Evolutionary conservation across 768 basidiomycete species (phyloP).

Genomic region (Trametes gibbosa): DNA sequence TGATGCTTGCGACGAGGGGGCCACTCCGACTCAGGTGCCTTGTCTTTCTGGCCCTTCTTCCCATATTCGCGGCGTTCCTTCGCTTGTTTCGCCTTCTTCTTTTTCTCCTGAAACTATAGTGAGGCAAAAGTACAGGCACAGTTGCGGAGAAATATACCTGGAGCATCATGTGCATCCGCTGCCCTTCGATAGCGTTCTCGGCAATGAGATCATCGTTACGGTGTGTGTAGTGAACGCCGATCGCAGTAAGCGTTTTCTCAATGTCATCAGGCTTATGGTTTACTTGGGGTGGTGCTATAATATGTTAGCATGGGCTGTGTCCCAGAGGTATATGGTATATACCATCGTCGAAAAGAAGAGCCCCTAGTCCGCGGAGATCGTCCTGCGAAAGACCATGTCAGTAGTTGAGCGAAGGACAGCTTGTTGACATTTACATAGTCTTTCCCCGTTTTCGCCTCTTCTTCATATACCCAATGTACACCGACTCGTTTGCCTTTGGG

Average conservation of each 20-base stretch:
- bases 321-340: background rate
- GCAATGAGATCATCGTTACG: slow-evolving; percentile 68
- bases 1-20: slow-evolving; percentile 66
- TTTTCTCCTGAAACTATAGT: slow-evolving; percentile 14
- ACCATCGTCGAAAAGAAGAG: slow-evolving; percentile 74
- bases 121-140: background rate
- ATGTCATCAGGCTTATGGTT: slow-evolving; percentile 44
- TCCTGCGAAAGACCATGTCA: slow-evolving; percentile 32
- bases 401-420: background rate
- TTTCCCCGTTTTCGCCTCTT: slow-evolving; percentile 33
- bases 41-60: slow-evolving; percentile 21
- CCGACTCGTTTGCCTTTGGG: slow-evolving; percentile 6
- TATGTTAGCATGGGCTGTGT: background rate
- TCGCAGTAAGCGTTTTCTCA: slow-evolving; percentile 52
- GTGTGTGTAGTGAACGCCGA: slow-evolving; percentile 73
- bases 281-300: slow-evolving; percentile 35
- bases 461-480: slow-evolving; percentile 45
- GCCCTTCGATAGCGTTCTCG: slow-evolving; percentile 67
- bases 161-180: slow-evolving; percentile 52
- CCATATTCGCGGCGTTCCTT: slow-evolving; percentile 9
- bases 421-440: slow-evolving; percentile 15
- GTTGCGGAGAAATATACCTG: slow-evolving; percentile 35
- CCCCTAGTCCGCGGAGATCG: slow-evolving; percentile 57
- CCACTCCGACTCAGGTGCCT: slow-evolving; percentile 48
- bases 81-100: slow-evolving; percentile 24